Evolutionary conservation across 495 filamentous ascomycete species (phyloP).

Genomic region (Penicillium riverlandense): DNA sequence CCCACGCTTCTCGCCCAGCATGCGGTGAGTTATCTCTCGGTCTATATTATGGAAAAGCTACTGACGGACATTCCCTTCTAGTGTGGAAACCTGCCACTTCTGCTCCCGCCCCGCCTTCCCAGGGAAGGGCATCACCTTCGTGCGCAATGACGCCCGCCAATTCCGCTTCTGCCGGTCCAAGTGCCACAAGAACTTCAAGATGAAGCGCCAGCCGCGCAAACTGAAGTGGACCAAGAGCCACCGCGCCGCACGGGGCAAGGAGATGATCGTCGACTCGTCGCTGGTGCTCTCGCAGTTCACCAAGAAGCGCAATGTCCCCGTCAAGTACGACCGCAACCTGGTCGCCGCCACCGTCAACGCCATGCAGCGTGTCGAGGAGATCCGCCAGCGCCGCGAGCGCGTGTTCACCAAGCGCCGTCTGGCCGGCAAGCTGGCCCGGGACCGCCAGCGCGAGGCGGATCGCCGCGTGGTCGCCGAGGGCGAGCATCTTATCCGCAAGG

Average conservation of each 20-base stretch:
- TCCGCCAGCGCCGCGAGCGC: conserved; percentile 73
- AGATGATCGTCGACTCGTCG: conserved; percentile 92
- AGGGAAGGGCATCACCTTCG: conserved; percentile 81
- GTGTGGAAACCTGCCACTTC: conserved; percentile 87
- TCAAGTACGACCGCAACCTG: conserved; percentile 90
- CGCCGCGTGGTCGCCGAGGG: conserved; percentile 85
- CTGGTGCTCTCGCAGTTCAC: conserved; percentile 88
- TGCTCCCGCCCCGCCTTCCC: conserved; percentile 83
- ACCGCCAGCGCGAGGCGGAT: conserved; percentile 60
- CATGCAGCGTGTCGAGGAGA: conserved; percentile 87
- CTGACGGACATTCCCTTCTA: conserved; percentile 11
- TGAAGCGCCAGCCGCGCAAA: conserved; percentile 84
- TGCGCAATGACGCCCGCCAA: conserved; percentile 69
- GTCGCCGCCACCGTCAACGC: conserved; percentile 80
- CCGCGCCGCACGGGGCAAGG: conserved; percentile 72
- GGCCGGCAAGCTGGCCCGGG: conserved; percentile 77
- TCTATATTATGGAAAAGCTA: no score
- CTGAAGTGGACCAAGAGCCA: conserved; percentile 78
- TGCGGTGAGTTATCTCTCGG: conserved; percentile 19
- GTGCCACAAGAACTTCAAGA: conserved; percentile 98
- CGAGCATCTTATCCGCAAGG: conserved; percentile 65
- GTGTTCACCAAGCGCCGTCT: conserved; percentile 89
- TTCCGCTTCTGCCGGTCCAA: conserved; percentile 70
- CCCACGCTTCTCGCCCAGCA: conserved; percentile 12
- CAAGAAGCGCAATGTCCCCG: conserved; percentile 84